These are phyloP conservation scores for Globisporangium nodosum DNA, from an alignment of 352 stramenopile species.

Conservation along the genomic window DNA sequence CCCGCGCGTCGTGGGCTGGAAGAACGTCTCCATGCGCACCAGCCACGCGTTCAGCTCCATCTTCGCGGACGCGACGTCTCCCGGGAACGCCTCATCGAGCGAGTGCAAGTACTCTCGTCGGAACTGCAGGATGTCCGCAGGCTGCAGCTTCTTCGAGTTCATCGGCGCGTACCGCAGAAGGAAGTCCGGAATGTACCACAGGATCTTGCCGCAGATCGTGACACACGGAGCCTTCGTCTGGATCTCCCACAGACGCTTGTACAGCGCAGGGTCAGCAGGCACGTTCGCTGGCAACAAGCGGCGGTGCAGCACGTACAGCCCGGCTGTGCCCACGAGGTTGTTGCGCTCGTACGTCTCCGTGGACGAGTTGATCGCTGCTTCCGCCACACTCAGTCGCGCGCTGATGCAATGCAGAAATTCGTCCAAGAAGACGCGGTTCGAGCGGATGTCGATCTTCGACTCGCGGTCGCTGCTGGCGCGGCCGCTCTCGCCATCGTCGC, in stretches of 20 bases:
- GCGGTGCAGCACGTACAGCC: constrained; percentile 88
- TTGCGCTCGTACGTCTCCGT: constrained; percentile 87
- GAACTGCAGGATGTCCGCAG: constrained; percentile 69
- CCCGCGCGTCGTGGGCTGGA: constrained; percentile 74
- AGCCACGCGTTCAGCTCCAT: constrained; percentile 82
- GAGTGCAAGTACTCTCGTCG: constrained; percentile 73
- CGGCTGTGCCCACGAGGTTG: constrained; percentile 83
- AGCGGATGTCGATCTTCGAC: constrained; percentile 76
- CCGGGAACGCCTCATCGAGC: constrained; percentile 76
- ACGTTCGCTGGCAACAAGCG: constrained; percentile 78
- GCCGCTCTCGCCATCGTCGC: constrained; percentile 45
- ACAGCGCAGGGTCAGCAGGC: constrained; percentile 82
- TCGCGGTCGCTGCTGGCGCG: constrained; percentile 57
- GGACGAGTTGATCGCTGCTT: constrained; percentile 73
- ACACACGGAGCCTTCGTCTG: constrained; percentile 80
- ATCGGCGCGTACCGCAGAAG: constrained; percentile 79
- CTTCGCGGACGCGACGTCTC: constrained; percentile 71
- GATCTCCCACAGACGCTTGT: constrained; percentile 89
- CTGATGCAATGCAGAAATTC: constrained; percentile 86
- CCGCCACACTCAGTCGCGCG: constrained; percentile 47
- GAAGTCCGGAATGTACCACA: constrained; percentile 87
- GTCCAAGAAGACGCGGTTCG: constrained; percentile 81
- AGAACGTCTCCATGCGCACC: constrained; percentile 85
- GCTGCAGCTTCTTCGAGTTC: constrained; percentile 80
- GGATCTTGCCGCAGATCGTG: constrained; percentile 78